Evolutionary conservation across 106 monocot genomes (phyloP), one percentile per base, ranked within the genome.

Genomic region (Chionographis japonica): DNA sequence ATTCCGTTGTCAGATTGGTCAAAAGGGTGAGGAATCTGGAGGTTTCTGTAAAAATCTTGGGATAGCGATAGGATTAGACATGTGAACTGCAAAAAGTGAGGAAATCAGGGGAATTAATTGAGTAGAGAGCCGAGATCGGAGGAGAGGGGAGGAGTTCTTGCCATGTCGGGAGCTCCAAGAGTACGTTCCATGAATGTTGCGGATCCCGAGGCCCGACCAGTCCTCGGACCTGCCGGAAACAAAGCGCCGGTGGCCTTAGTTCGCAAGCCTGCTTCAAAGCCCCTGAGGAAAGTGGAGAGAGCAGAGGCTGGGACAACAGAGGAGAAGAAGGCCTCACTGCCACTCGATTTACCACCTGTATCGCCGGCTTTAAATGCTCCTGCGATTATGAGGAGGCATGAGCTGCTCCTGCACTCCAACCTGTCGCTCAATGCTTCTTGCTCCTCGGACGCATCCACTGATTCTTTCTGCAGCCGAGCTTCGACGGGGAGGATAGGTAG

Each of bases 341-440:
- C 43, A 6, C 51, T 27, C 4, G 56, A 62, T 70, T 70, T 66
- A 0, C 61, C 42, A 6, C 18, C 56, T 49, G 51, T 60, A 10
- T 15, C 61, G 14, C 43, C 81, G 6, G 27, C 27, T 18, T 38
- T 69, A 13, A 80, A 72, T 66, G 69, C 83, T 50, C 70, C 88
- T 8, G 50, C 77, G 12, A 50, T 68, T 46, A 16, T 81, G 41
- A 67, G 78, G 70, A 74, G 87, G 75, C 90, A 90, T 56, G 90
- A 94, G 66, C 52, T 78, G 77, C 67, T 88, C 7, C 40, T 88
- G 40, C 78, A 72, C 15, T 87, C 87, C 4, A 90, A 83, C 67
- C 63, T 95, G 54, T 91, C 94, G 19, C 58, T 95, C 42, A 95
- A 86, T 61, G 94, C 85, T 36, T 95, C 94, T 63, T 95, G 85